Evolutionary conservation across 768 basidiomycete species (phyloP), one percentile per base, ranked within the genome.

Genomic region (Lentinula lateritia): DNA sequence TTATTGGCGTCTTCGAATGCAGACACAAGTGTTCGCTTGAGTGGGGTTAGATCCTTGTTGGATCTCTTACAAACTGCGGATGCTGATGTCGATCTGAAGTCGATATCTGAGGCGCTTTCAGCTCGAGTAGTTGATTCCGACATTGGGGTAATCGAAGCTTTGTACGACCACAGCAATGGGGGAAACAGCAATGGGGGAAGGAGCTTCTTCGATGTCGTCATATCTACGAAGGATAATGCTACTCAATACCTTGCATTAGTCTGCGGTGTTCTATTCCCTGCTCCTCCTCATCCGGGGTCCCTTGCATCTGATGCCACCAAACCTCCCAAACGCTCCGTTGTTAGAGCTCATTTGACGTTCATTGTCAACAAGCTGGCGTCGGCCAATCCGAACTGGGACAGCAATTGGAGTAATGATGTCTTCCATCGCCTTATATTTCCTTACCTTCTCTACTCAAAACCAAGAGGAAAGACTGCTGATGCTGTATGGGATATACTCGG

Each of bases 401-500:
- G 65, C 1, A 61, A 66, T 1, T 63, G 66, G 0, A 61, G 69
- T 63, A 75, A 72, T 28, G 70, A 74, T 34, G 70, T 81, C 28
- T 83, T 85, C 63, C 75, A 83, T 63, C 73, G 76, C 36, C 69
- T 87, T 0, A 72, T 95, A 58, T 90, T 93, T 68, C 89, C 93
- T 0, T 84, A 85, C 67, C 73, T 95, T 48, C 70, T 95, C 15
- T 88, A 84, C 66, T 88, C 90, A 6, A 92, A 89, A 67, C 73
- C 88, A 2, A 80, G 87, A 55, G 82, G 87, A 63, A 87, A 84
- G 68, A 88, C 83, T 0, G 79, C 85, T 0, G 79, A 83, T 20
- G 69, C 80, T n/a, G 83, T 86, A 0, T 95, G 93, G 93, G 86
- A 86, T 59, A 72, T 82, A n/a, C 69, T 94, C 61, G 71, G 67